Conservation (phyloP, 352 stramenopile genomes). For the Globisporangium camurandrum region DNA sequence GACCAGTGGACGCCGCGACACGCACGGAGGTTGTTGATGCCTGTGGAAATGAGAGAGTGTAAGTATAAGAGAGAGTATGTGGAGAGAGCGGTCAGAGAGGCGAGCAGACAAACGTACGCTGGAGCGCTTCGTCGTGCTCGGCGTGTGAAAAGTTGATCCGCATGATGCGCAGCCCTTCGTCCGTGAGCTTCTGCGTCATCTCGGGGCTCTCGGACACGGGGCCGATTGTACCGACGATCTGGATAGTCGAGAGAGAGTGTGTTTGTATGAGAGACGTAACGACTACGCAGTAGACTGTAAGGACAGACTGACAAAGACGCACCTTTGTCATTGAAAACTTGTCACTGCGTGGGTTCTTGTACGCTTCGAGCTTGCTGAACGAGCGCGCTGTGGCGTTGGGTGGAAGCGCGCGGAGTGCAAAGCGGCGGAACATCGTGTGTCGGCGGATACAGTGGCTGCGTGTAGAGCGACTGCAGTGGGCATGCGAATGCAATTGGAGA, state of each 20-base stretch:
- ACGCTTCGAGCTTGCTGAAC: constrained; percentile 27
- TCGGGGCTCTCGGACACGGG: constrained; percentile 71
- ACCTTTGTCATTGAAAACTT: constrained; percentile 88
- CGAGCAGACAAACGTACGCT: constrained; percentile 23
- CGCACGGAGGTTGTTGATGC: constrained; percentile 68
- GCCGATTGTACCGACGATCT: constrained; percentile 93
- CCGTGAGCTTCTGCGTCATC: constrained; percentile 78
- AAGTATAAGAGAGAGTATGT: not conserved
- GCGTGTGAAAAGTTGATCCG: constrained; percentile 96
- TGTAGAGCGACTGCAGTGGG: too few relatives aligned
- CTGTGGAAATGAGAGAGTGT: constrained; percentile 1
- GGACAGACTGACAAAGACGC: not conserved
- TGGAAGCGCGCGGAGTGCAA: constrained; percentile 10
- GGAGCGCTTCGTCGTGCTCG: constrained; percentile 76
- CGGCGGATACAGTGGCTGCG: too few relatives aligned
- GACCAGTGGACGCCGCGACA: constrained; percentile 75
- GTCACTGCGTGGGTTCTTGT: constrained; percentile 72
- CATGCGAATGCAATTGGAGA: not conserved
- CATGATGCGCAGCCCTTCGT: constrained; percentile 88
- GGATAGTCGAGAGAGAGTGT: too few relatives aligned
- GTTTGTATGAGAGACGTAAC: too few relatives aligned
- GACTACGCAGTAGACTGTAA: not conserved
- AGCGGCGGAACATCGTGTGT: constrained; percentile 12
- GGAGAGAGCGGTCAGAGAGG: not conserved
- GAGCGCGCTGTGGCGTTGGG: constrained; percentile 4